Evolutionary conservation across 345 rosid species (phyloP), one percentile per base, ranked within the genome.

Genomic region (Jatropha curcas): DNA sequence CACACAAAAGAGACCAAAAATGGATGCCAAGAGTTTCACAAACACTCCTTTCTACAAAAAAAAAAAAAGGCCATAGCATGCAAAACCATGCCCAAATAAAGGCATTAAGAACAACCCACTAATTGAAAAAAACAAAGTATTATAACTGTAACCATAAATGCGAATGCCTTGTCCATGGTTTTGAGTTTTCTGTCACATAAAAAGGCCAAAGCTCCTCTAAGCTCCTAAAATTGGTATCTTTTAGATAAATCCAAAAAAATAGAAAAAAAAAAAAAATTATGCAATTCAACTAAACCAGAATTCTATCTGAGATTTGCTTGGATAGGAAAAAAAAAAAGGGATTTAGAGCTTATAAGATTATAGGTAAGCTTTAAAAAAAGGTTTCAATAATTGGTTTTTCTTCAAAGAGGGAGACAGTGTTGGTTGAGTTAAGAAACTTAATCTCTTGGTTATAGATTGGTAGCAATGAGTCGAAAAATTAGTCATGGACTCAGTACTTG

Each of bases 51-150:
- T 95, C 98, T 66, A 95, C 94, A 81, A 90, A 92, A 86, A n/a
- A n/a, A n/a, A n/a, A n/a, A 95, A 92, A 81, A 92, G 98, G 83
- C 98, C 88, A 79, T 88, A 92, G 97, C 99, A 92, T 10, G 94
- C 99, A 67, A 78, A 78, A 10, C 96, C 99, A 72, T 95, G 89
- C 10, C 98, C 97, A 65, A 80, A 48, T 4, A 91, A 19, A 16
- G 98, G 99, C 79, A 87, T 96, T 39, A 85, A 71, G 7, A 86
- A 34, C 72, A 95, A 84, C 65, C 90, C 96, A 87, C 83, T 82
- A 48, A 76, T 79, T 89, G 74, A 89, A 86, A 74, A 85, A 16
- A 67, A 91, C 10, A 25, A 97, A 85, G 73, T 82, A 82, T 4
- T 1, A 79, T 45, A 17, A 91, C 82, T 17, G 94, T 89, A 5